phyloP scores from a whole-genome alignment of 805 yeast genomes.

The Pichia phayaonensis region DNA sequence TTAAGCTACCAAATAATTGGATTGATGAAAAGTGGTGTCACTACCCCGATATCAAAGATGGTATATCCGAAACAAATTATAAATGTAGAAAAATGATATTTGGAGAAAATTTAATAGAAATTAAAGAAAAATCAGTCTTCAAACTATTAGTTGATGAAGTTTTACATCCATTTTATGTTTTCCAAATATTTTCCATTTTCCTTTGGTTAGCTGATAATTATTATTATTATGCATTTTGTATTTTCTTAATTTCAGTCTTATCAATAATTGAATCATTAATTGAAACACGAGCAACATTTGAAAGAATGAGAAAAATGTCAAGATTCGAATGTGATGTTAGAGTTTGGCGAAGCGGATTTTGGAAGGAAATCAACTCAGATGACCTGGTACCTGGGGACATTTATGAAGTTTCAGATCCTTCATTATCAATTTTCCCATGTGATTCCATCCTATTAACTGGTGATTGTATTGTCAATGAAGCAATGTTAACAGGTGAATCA shows the following conservation, averaged over 20 bases:
- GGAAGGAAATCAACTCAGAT: conserved; percentile 71
- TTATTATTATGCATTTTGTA: conserved; percentile 89
- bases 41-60: conserved; percentile 47
- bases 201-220: conserved; percentile 91
- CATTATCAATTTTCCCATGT: conserved; percentile 68
- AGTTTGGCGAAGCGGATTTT: conserved; percentile 86
- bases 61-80: conserved; percentile 61
- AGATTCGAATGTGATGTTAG: conserved; percentile 71
- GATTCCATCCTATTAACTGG: conserved; percentile 85
- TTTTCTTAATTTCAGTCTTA: conserved; percentile 73
- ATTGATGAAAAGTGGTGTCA: conserved; percentile 71
- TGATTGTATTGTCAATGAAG: conserved; percentile 93
- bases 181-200: conserved; percentile 86
- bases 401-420: conserved; percentile 85
- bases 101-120: conserved; percentile 67
- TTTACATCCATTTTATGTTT: conserved; percentile 90
- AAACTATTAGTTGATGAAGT: conserved; percentile 78
- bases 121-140: conserved; percentile 60
- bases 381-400: conserved; percentile 95
- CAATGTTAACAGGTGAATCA: conserved; percentile 97
- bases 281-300: conserved; percentile 77
- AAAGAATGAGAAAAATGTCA: conserved; percentile 66
- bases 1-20: conserved; percentile 82
- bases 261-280: conserved; percentile 73
- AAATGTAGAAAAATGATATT: conserved; percentile 68